Conservation (phyloP, 2,329 filamentous ascomycete genomes). For the Chaetomium sp. region DNA sequence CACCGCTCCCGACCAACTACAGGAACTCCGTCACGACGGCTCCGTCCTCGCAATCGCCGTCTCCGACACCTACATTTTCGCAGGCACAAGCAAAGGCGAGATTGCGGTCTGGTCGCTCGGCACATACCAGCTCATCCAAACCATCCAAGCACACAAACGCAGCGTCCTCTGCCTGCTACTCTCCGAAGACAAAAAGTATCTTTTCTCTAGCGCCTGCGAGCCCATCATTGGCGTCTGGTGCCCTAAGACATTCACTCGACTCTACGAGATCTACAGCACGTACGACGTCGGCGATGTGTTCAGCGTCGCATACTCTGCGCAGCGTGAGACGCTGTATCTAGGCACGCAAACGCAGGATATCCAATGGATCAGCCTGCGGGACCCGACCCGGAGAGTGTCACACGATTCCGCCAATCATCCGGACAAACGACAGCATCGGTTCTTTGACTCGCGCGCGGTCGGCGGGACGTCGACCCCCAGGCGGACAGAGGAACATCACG, state of each 20-base stretch:
- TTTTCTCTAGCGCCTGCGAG: slow-evolving; percentile 91
- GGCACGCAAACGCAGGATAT: slow-evolving; percentile 93
- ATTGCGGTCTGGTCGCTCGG: slow-evolving; percentile 87
- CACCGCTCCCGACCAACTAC: slow-evolving; percentile 55
- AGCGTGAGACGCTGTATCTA: slow-evolving; percentile 76
- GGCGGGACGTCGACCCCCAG: slow-evolving; percentile 74
- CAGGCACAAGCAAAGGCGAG: slow-evolving; percentile 88
- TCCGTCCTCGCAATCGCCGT: slow-evolving; percentile 79
- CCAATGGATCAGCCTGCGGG: slow-evolving; percentile 78
- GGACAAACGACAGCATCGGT: slow-evolving; percentile 71
- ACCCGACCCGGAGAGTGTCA: slow-evolving; percentile 52
- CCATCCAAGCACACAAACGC: slow-evolving; percentile 82
- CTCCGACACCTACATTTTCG: slow-evolving; percentile 75
- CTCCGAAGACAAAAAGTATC: slow-evolving; percentile 57
- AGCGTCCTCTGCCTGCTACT: slow-evolving; percentile 83
- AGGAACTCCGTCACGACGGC: slow-evolving; percentile 69
- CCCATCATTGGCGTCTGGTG: slow-evolving; percentile 94
- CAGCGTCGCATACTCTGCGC: slow-evolving; percentile 79
- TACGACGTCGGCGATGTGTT: slow-evolving; percentile 96
- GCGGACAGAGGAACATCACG: slow-evolving; percentile 54
- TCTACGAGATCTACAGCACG: slow-evolving; percentile 86
- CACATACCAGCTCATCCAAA: slow-evolving; percentile 73
- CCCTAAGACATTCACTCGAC: slow-evolving; percentile 63
- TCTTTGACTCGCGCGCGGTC: slow-evolving; percentile 86
- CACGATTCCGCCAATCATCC: slow-evolving; percentile 64